Evolutionary conservation across 305 asterid species (phyloP), one percentile per base, ranked within the genome.

Genomic region (Fraxinus angustifolia): DNA sequence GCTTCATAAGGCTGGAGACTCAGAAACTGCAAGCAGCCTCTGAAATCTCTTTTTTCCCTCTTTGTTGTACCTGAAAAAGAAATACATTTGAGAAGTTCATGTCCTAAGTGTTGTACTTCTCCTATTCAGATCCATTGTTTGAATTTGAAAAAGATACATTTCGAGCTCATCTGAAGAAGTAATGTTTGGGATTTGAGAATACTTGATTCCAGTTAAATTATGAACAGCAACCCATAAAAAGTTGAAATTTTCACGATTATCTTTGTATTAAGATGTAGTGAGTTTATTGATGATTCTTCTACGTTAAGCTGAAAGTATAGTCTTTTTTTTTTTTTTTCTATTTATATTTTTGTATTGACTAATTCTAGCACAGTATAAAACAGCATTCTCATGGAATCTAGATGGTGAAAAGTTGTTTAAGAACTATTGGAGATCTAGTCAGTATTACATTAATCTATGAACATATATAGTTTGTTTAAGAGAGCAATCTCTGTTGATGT

Each of bases 41-140:
- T 60, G 33, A 19, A 60, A 60, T 53, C 2, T 62, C 33, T 67
- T 34, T 26, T 28, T 23, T 30, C 11, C 8, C 73, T 28, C 70
- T 60, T 6, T 60, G 31, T 60, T 11, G 19, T 10, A 28, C 73
- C 35, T 11, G 38, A 26, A 68, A 30, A 14, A 26, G 21, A 62
- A 11, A 62, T 62, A 62, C 72, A 23, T 62, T 23, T 23, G 14
- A 62, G 21, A 68, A 26, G 40, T 68, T 68, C 21, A 12, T 68
- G 38, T 14, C 40, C 19, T 30, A 11, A 28, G 21, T 68, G 74
- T 11, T 56, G 78, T 38, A 56, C 80, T 78, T 42, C 60, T 62
- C 33, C 72, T 12, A 80, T 81, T 71, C 68, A 48, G 2, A 33
- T 73, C 72, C 31, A 53, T 77, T 80, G 23, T 62, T 60, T 60